Conservation (phyloP, 768 basidiomycete species). For the Boletus rubescentipes region DNA sequence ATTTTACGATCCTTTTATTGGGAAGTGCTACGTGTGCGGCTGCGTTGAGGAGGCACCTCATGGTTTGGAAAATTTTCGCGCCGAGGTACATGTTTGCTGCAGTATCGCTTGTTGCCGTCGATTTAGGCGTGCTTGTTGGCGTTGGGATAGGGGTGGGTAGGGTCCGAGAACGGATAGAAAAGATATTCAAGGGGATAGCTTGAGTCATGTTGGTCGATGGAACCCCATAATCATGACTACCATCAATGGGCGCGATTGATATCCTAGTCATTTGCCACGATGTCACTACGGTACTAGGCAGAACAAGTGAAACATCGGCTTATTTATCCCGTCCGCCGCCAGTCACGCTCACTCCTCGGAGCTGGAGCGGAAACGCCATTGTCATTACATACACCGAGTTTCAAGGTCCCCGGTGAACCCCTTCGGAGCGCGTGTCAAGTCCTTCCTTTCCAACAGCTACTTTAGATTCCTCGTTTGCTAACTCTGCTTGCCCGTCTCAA, state of each 20-base stretch:
- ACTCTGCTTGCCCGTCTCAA: background rate
- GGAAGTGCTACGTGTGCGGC: slow-evolving; percentile 74
- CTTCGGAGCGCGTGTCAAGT: background rate
- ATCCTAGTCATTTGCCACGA: background rate
- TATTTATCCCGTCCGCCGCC: background rate
- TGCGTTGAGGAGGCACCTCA: slow-evolving; percentile 77
- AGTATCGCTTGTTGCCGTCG: slow-evolving; percentile 63
- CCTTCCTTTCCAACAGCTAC: slow-evolving; percentile 9
- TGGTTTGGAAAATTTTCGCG: slow-evolving; percentile 99
- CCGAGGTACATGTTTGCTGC: slow-evolving; percentile 88
- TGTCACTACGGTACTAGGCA: background rate
- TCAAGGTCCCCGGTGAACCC: background rate
- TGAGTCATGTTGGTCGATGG: slow-evolving; percentile 2
- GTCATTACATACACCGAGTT: slow-evolving; percentile 20
- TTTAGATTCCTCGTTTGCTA: background rate
- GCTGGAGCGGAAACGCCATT: slow-evolving; percentile 8
- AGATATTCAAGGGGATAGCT: slow-evolving; percentile 16
- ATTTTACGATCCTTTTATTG: slow-evolving; percentile 63
- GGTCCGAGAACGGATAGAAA: slow-evolving; percentile 22
- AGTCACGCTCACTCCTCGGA: slow-evolving; percentile 18
- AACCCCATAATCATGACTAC: background rate
- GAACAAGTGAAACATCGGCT: slow-evolving; percentile 7
- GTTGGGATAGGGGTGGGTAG: slow-evolving; percentile 22
- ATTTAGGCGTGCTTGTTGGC: slow-evolving; percentile 47
- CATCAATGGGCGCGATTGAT: background rate